phyloP scores from a whole-genome alignment of 139 green algal species.

The Pleodorina starrii region DNA sequence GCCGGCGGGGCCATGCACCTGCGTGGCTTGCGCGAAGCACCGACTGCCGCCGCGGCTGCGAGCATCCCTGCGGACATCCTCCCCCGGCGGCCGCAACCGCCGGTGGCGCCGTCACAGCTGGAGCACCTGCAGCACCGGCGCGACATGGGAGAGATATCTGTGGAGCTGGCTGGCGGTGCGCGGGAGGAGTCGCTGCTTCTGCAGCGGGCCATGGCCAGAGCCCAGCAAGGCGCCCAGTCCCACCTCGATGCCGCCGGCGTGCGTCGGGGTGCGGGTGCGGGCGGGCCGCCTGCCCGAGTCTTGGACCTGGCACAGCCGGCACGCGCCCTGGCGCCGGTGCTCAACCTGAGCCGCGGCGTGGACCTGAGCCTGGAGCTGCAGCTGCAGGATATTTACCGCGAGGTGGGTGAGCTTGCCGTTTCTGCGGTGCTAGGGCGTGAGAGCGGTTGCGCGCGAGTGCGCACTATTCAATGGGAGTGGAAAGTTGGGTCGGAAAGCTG shows the following conservation, averaged over 20 bases:
- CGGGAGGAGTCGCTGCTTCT: neutral
- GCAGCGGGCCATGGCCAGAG: neutral
- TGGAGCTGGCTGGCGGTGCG: neutral
- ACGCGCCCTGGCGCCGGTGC: neutral
- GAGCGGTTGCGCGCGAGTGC: too few relatives aligned
- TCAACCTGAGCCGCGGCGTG: neutral
- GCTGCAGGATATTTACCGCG: neutral
- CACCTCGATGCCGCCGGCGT: too few relatives aligned
- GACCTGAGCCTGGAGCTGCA: slow-evolving; percentile 5
- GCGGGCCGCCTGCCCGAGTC: too few relatives aligned
- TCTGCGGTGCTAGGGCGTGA: neutral
- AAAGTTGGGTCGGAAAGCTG: too few relatives aligned
- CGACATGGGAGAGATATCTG: neutral
- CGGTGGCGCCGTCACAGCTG: neutral
- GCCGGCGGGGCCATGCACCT: neutral
- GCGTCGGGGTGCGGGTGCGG: too few relatives aligned
- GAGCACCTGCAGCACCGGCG: neutral
- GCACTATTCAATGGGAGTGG: too few relatives aligned
- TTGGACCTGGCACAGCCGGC: neutral
- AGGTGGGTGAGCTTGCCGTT: neutral
- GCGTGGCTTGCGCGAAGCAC: too few relatives aligned
- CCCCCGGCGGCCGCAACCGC: neutral
- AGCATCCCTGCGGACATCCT: neutral
- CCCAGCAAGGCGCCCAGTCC: neutral
- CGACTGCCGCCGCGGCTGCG: neutral